Evolutionary conservation across 805 yeast genomes (phyloP).

Genomic region (Pichia kluyveri): DNA sequence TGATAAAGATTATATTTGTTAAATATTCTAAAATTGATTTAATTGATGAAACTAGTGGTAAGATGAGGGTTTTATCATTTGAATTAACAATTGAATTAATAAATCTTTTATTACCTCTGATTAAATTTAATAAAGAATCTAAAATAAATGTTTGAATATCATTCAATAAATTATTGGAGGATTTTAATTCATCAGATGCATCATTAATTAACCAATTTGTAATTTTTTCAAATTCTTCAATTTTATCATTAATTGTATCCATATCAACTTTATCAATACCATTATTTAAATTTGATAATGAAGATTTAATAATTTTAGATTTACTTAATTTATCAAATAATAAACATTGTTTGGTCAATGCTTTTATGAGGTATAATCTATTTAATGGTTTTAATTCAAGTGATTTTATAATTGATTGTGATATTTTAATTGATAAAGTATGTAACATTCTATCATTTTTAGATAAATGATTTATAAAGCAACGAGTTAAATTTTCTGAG

Average conservation of each 20-base stretch:
- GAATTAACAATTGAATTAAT: not conserved
- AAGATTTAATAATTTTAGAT: constrained; percentile 49
- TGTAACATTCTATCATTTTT: constrained; percentile 57
- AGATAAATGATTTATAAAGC: constrained; percentile 67
- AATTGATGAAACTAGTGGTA: not conserved
- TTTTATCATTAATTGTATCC: not conserved
- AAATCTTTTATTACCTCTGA: constrained; percentile 9
- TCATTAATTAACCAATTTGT: constrained; percentile 8
- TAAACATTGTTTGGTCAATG: constrained; percentile 44
- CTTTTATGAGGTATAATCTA: constrained; percentile 18
- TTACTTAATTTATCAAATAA: constrained; percentile 74
- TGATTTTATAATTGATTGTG: constrained; percentile 33
- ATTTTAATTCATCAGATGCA: constrained; percentile 3
- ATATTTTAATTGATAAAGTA: constrained; percentile 50
- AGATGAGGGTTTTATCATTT: not conserved
- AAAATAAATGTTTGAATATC: constrained; percentile 8
- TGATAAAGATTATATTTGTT: not conserved
- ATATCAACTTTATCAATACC: not conserved
- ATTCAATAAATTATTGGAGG: not conserved
- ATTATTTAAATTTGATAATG: constrained; percentile 21
- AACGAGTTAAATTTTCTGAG: constrained; percentile 60
- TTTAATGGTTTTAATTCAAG: constrained; percentile 31
- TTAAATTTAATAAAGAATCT: constrained; percentile 6
- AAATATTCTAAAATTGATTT: constrained; percentile 2
- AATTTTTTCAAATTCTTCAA: not conserved